Conservation (phyloP, 2,329 filamentous ascomycete species). For the Cercospora sp. region DNA sequence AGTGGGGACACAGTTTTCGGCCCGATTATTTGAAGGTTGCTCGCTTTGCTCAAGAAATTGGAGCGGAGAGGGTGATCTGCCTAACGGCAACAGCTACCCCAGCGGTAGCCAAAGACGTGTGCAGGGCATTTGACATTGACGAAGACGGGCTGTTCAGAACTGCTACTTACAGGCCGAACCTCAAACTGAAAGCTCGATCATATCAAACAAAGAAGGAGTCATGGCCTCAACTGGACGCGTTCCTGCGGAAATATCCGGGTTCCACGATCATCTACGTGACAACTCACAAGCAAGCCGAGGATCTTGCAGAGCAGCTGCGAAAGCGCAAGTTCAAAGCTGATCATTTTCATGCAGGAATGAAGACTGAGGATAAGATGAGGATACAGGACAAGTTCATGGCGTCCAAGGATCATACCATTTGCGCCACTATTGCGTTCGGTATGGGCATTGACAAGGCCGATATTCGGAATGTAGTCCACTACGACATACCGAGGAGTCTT, state of each 20-base stretch:
- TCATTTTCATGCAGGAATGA: slow-evolving; percentile 84
- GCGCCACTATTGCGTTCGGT: slow-evolving; percentile 96
- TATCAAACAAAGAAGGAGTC: slow-evolving; percentile 49
- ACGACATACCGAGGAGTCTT: slow-evolving; percentile 86
- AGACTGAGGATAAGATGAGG: slow-evolving; percentile 63
- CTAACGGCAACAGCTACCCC: slow-evolving; percentile 62
- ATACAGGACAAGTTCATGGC: slow-evolving; percentile 82
- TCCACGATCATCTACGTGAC: slow-evolving; percentile 64
- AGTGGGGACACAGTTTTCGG: slow-evolving; percentile 36
- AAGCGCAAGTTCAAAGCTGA: slow-evolving; percentile 67
- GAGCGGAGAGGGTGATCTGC: slow-evolving; percentile 60
- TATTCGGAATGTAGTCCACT: slow-evolving; percentile 93
- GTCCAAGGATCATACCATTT: slow-evolving; percentile 79
- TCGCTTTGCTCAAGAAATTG: slow-evolving; percentile 56
- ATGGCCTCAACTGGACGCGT: slow-evolving; percentile 48
- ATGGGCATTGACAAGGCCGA: slow-evolving; percentile 99
- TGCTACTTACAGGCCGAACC: slow-evolving; percentile 59
- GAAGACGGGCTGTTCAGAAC: slow-evolving; percentile 57
- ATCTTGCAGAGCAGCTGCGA: slow-evolving; percentile 68
- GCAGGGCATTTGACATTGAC: slow-evolving; percentile 54
- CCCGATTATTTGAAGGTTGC: slow-evolving; percentile 56
- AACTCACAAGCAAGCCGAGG: slow-evolving; percentile 63
- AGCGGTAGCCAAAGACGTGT: slow-evolving; percentile 57
- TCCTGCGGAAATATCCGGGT: slow-evolving; percentile 54
- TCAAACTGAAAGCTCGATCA: slow-evolving; percentile 55